Base-by-base conservation (phyloP, 106 monocot species). In the Phalaenopsis aphrodite region DNA sequence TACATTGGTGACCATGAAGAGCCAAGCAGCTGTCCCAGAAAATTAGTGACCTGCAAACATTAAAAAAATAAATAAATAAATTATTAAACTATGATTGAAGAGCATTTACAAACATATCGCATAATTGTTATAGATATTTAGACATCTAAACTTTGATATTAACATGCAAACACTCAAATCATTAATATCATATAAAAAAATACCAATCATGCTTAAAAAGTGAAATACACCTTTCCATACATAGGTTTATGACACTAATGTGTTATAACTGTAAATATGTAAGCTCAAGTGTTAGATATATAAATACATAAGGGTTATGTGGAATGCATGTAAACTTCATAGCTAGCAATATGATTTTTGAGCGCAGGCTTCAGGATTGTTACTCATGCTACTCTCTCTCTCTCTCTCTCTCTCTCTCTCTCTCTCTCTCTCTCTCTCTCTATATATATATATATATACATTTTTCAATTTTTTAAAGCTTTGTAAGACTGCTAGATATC, bases 1-100 rank as follows among this genome's bases (percentile, higher is more conserved):
- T 78, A 88, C 76, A 91, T 83, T 30, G 86, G 89, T 45, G 89
- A 88, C 89, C 92, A 89, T 45, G 89, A 80, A 55, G 87, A 84
- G 47, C 87, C 83, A 56, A 92, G 84, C 24, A 88, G 76, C 72
- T 88, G 87, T 38, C 89, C 92, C 68, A 89, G 87, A 77, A 89
- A 86, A 84, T 89, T 89, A 48, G 87, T 89, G 17, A 88, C 92
- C 85, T 87, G 89, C 55, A 78, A n/a, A 5, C n/a, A 43, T 23
- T 43, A 18, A n/a, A 42, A 14, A 45, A 43, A 74, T 6, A 74
- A 66, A 23, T 11, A 5, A 56, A 56, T n/a, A 61, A n/a, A 61
- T 61, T 61, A 61, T 61, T 61, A 14, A 12, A 1, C 52, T 42
- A 41, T 65, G 23, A 47, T n/a, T 30, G 37, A 52, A 77, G 16